phyloP scores from a whole-genome alignment of 257 asterid genomes.

The Anisodus acutangulus region DNA sequence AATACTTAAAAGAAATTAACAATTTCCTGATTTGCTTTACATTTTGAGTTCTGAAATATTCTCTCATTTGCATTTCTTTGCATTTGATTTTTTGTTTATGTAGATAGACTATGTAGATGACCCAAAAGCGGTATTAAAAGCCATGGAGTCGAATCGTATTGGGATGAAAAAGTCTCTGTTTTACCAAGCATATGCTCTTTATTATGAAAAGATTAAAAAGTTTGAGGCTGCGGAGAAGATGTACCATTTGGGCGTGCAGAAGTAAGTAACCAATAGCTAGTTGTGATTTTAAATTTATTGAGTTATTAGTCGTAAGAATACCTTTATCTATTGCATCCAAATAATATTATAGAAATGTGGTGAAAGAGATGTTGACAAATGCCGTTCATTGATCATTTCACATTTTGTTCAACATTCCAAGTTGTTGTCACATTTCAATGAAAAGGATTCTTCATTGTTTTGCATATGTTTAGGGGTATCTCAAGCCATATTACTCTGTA shows the following conservation, averaged over 20 bases:
- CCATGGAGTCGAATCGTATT: constrained; percentile 72
- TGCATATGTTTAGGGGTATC: constrained; percentile 20
- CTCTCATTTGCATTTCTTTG: too few species aligned
- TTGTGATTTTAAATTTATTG: not conserved
- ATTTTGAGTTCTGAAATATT: too few species aligned
- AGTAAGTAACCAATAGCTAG: constrained; percentile 53
- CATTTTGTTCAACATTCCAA: not conserved
- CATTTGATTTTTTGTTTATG: constrained; percentile 26
- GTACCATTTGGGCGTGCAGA: constrained; percentile 79
- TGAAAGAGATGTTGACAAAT: not conserved
- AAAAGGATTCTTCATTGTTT: constrained; percentile 10
- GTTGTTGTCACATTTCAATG: not conserved
- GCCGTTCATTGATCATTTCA: not conserved
- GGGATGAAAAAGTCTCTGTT: constrained; percentile 78
- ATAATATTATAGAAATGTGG: not conserved
- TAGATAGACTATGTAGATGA: constrained; percentile 94
- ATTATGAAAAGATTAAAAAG: constrained; percentile 85
- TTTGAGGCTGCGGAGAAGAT: constrained; percentile 82
- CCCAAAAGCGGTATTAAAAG: constrained; percentile 66
- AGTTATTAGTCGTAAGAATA: not conserved
- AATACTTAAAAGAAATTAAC: too few species aligned
- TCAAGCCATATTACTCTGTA: not conserved
- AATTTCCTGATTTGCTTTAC: too few species aligned
- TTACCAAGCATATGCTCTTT: constrained; percentile 90
- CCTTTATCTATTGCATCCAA: not conserved